Evolutionary conservation across 768 basidiomycete species (phyloP).

Genomic region (Tulasnella sp.): DNA sequence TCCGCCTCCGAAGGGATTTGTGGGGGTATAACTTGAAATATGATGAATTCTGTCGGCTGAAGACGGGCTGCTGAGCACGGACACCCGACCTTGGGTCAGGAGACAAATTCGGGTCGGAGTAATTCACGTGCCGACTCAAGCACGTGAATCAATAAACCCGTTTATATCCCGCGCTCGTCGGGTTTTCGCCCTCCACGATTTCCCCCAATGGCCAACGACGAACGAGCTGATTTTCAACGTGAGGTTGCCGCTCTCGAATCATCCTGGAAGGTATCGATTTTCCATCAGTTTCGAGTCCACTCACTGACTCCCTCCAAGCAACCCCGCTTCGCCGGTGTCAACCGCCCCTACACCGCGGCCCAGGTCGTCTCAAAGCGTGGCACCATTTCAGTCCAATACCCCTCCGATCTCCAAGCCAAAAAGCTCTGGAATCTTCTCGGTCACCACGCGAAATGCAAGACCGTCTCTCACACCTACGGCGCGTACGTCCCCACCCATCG

Average conservation of each 20-base stretch:
- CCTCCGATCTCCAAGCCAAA: conserved; percentile 72
- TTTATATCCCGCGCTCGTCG: neutral
- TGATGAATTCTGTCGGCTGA: too few species aligned
- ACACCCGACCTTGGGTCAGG: neutral
- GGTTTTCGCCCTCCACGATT: neutral
- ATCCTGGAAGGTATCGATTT: conserved; percentile 71
- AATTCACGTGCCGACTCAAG: neutral
- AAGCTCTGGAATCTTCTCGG: conserved; percentile 70
- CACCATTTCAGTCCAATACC: conserved; percentile 71
- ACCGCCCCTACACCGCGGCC: conserved; percentile 82
- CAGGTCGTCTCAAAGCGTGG: conserved; percentile 93
- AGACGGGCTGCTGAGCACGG: neutral
- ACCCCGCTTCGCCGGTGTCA: conserved; percentile 76
- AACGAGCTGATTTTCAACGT: conserved; percentile 48
- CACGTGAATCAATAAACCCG: neutral
- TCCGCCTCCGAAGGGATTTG: conserved; percentile 56
- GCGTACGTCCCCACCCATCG: conserved; percentile 56
- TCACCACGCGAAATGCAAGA: conserved; percentile 61
- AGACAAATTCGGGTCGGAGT: neutral
- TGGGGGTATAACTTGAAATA: conserved; percentile 1
- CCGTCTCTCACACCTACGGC: conserved; percentile 92
- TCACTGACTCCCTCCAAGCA: conserved; percentile 35
- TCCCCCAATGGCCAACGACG: conserved; percentile 21
- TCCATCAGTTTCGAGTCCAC: neutral
- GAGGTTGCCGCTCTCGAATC: conserved; percentile 78